Conservation (phyloP, 2,329 filamentous ascomycete genomes). For the Penicillium psychrosexuale region DNA sequence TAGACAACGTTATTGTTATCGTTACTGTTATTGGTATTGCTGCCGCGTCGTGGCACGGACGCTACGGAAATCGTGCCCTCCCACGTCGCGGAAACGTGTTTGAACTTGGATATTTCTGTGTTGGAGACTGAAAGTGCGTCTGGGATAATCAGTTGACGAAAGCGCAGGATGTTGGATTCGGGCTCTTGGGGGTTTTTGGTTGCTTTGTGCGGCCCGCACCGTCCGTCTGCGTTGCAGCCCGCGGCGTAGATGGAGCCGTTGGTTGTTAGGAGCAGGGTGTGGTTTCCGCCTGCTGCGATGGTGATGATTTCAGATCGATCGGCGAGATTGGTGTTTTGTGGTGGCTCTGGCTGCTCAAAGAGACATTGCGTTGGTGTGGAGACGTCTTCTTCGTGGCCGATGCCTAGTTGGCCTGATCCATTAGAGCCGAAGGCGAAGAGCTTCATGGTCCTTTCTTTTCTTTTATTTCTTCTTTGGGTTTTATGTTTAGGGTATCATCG, state of each 20-base stretch:
- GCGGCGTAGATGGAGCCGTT: conserved; percentile 61
- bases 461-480: background rate
- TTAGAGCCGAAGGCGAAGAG: conserved; percentile 73
- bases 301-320: conserved; percentile 19
- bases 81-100: conserved; percentile 71
- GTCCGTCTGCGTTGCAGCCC: conserved; percentile 57
- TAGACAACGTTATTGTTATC: background rate
- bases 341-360: conserved; percentile 43
- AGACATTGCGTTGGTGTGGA: conserved; percentile 61
- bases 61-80: conserved; percentile 65
- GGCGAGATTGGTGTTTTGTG: background rate
- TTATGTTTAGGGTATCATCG: background rate
- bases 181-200: background rate
- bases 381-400: conserved; percentile 69
- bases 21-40: background rate
- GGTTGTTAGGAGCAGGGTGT: conserved; percentile 70
- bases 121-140: conserved; percentile 6
- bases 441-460: conserved; percentile 26
- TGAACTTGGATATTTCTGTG: conserved; percentile 31
- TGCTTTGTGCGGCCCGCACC: conserved; percentile 34
- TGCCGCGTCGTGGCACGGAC: background rate
- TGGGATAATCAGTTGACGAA: conserved; percentile 29
- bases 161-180: conserved; percentile 16
- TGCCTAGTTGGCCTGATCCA: conserved; percentile 69
- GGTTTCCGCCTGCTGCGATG: conserved; percentile 73